Evolutionary conservation across 192 early-diverging fungal species (phyloP).

Genomic region (Physocladia obscura): DNA sequence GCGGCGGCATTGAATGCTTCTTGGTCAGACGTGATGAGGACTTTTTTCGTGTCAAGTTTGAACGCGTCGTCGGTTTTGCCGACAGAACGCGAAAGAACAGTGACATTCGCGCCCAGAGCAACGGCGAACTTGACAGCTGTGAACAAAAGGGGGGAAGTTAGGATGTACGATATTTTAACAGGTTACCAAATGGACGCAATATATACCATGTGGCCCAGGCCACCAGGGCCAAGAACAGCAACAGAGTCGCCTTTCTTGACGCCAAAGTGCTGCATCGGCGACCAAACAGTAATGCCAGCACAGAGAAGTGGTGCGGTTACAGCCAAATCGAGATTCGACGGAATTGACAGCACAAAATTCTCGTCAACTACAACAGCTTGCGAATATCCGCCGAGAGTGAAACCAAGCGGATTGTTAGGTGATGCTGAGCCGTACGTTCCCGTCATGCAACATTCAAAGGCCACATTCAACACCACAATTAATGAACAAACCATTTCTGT

Average conservation of each 20-base stretch:
- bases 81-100: slow-evolving; percentile 27
- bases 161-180: too few species aligned
- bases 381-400: slow-evolving; percentile 31
- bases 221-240: slow-evolving; percentile 80
- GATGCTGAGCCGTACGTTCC: slow-evolving; percentile 26
- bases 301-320: slow-evolving; percentile 77
- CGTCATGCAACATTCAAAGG: too few species aligned
- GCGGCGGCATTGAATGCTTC: slow-evolving; percentile 15
- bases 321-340: slow-evolving; percentile 56
- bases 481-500: too few species aligned
- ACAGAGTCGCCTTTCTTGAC: slow-evolving; percentile 64
- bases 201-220: slow-evolving; percentile 67
- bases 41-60: slow-evolving; percentile 17
- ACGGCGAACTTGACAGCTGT: slow-evolving; percentile 30
- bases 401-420: slow-evolving; percentile 3
- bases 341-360: slow-evolving; percentile 55
- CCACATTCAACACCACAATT: too few species aligned
- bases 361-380: slow-evolving; percentile 32
- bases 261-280: slow-evolving; percentile 55
- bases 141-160: too few species aligned
- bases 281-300: slow-evolving; percentile 77
- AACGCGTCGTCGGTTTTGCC: slow-evolving; percentile 23
- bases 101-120: slow-evolving; percentile 27
- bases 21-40: slow-evolving; percentile 15
- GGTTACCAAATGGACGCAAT: neutral